phyloP scores from a whole-genome alignment of 2,329 filamentous ascomycete genomes.

The Plectosphaerella sp. region DNA sequence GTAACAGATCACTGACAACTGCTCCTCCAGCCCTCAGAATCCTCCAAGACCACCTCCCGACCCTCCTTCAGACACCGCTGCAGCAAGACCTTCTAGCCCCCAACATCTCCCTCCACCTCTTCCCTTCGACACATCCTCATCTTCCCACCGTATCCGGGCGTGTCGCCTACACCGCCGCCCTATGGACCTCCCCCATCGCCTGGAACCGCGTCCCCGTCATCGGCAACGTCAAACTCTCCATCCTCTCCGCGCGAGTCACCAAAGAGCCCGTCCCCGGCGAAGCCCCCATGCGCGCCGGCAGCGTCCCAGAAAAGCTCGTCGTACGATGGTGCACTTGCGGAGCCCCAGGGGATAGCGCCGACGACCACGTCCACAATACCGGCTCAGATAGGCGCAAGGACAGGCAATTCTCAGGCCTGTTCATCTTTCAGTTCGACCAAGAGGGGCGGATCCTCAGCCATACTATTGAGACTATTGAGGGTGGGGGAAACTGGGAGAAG shows the following conservation, averaged over 20 bases:
- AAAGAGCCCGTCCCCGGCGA: conserved; percentile 45
- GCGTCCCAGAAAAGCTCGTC: conserved; percentile 72
- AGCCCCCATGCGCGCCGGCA: conserved; percentile 45
- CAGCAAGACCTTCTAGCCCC: conserved; percentile 74
- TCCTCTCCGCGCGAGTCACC: conserved; percentile 85
- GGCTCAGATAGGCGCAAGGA: conserved; percentile 41
- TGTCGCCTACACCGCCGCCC: conserved; percentile 80
- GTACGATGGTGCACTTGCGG: conserved; percentile 80
- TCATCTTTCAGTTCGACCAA: conserved; percentile 92
- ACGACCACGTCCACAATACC: conserved; percentile 1
- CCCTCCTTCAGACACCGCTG: conserved; percentile 60
- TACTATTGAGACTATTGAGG: conserved; percentile 90
- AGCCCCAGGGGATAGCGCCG: background rate
- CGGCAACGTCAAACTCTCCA: conserved; percentile 83
- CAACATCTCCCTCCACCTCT: conserved; percentile 66
- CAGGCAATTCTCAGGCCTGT: conserved; percentile 83
- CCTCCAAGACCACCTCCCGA: conserved; percentile 63
- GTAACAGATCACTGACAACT: background rate
- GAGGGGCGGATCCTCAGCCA: conserved; percentile 81
- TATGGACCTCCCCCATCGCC: conserved; percentile 94
- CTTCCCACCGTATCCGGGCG: conserved; percentile 89
- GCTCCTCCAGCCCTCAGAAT: conserved; percentile 51
- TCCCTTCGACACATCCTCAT: conserved; percentile 75
- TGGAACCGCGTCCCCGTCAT: conserved; percentile 92
- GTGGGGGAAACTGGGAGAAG: conserved; percentile 76